Evolutionary conservation across 495 filamentous ascomycete species (phyloP), one percentile per base, ranked within the genome.

Genomic region (Aspergillus saccharolyticus): DNA sequence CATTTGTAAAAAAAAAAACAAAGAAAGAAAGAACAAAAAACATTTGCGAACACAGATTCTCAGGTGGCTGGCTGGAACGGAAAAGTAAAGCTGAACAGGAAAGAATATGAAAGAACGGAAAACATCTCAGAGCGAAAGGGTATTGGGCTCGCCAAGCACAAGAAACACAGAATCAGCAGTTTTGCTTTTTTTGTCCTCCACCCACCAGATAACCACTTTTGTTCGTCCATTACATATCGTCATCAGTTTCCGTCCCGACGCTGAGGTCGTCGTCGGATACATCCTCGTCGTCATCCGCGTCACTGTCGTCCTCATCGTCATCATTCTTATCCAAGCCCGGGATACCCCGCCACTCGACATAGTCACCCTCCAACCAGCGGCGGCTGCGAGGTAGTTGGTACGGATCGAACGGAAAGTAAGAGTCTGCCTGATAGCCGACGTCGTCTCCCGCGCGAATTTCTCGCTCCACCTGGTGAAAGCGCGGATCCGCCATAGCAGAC

Each of bases 391-490:
- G 93, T 14, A 97, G 78, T 59, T 89, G 85, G 71, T 96, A 97
- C 2, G 94, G 94, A 66, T 99, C 94, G 64, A 99, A 99, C 1
- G 95, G 94, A 69, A 97, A 97, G 70, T 92, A 96, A 0, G 89
- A 89, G 58, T 97, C 93, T 2, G 97, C 79, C 68, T 93, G 74
- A 71, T 83, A 85, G 42, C 85, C 86, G 55, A 91, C 85, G 42
- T 87, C 81, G 49, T 83, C 81, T 53, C 74, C 71, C 44, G 75
- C 54, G 80, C 87, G 63, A 20, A 83, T 80, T 65, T 94, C 91
- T 44, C 90, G 80, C 21, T 80, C 77, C 1, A 77, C 71, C 20
- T 79, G 74, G 52, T 65, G 70, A 55, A 77, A 71, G 47, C 65
- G 62, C 28, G 70, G 58, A 57, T 72, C 65, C 20, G 64, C 54